Evolutionary conservation across 202 grass and related monocot species (phyloP), one percentile per base, ranked within the genome.

Genomic region (Setaria viridis): DNA sequence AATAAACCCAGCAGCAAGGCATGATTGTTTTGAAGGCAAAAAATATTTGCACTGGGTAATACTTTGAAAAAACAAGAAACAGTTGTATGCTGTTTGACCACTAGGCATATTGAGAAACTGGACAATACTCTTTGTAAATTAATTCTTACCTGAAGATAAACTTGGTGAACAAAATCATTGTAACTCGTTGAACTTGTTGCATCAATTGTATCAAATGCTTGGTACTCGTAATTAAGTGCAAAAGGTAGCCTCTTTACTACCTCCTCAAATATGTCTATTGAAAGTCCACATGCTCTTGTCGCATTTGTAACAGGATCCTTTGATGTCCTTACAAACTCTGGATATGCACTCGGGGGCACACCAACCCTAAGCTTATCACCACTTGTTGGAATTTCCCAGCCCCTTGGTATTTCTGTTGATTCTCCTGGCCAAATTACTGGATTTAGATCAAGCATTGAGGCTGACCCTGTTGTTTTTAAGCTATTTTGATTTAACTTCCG

Each of bases 321-420:
- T 30, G 65, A n/a, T 19, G 69, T 42, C 6, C 47, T 63, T 62
- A 84, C 46, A 47, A 90, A 89, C 7, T 87, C 71, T 15, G 34
- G 42, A 70, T 42, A 66, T 79, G 42, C 82, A 45, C 55, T 89
- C 12, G 14, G 71, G 43, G 1, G 55, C 45, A 95, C 88, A 79
- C 88, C 93, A 10, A 93, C 86, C n/a, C 83, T 50, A 39, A 93
- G 66, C n/a, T 91, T 95, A 48, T 70, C 87, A 48, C 88, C 86
- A 21, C 14, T 82, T 49, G 33, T 7, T 8, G 83, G 86, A 66
- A 93, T 55, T 78, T 87, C 67, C 89, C 84, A 94, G 4, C 90
- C 93, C 41, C 80, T 95, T 33, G 93, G 90, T 49, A 68, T 70
- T 55, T 72, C 15, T 14, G 30, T 87, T 21, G 85, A 88, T 50